These are phyloP conservation scores for Multifurca ochricompacta DNA, from an alignment of 768 basidiomycete genomes.

Conservation along the genomic window DNA sequence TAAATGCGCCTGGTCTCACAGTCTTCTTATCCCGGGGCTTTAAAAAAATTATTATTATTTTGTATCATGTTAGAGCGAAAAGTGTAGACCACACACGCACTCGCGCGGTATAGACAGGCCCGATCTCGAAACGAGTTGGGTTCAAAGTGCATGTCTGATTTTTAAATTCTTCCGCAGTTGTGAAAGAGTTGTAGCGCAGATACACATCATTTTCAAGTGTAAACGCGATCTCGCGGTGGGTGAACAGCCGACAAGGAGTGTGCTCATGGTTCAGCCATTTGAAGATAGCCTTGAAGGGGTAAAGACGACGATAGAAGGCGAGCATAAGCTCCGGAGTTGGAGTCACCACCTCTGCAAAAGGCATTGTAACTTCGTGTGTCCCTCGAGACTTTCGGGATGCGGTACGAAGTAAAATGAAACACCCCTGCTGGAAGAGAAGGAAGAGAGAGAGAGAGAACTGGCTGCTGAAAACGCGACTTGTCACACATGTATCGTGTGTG, in stretches of 20 bases:
- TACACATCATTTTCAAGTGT: slow-evolving; percentile 88
- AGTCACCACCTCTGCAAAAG: slow-evolving; percentile 15
- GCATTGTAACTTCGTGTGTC: slow-evolving; percentile 7
- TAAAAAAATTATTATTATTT: slow-evolving; percentile 2
- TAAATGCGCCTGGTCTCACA: slow-evolving; percentile 56
- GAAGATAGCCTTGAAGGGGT: slow-evolving; percentile 92
- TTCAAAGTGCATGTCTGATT: slow-evolving; percentile 78
- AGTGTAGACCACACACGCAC: slow-evolving; percentile 39
- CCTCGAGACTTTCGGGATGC: neutral
- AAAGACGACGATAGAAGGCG: slow-evolving; percentile 81
- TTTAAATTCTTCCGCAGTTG: slow-evolving; percentile 80
- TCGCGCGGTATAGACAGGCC: slow-evolving; percentile 82
- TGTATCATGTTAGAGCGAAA: neutral
- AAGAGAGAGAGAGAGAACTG: neutral
- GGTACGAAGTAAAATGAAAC: neutral
- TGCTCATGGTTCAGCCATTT: slow-evolving; percentile 94
- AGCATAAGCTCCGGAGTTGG: slow-evolving; percentile 57
- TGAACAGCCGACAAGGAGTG: slow-evolving; percentile 70
- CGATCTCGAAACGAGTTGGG: slow-evolving; percentile 94
- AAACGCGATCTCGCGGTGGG: slow-evolving; percentile 93
- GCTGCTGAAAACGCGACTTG: slow-evolving; percentile 3
- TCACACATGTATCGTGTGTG: slow-evolving; percentile 18
- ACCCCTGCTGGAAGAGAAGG: neutral
- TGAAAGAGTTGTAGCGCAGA: slow-evolving; percentile 91
- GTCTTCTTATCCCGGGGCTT: slow-evolving; percentile 90